Conservation (phyloP, 2,329 filamentous ascomycete species). For the Knoxdaviesia proteae region DNA sequence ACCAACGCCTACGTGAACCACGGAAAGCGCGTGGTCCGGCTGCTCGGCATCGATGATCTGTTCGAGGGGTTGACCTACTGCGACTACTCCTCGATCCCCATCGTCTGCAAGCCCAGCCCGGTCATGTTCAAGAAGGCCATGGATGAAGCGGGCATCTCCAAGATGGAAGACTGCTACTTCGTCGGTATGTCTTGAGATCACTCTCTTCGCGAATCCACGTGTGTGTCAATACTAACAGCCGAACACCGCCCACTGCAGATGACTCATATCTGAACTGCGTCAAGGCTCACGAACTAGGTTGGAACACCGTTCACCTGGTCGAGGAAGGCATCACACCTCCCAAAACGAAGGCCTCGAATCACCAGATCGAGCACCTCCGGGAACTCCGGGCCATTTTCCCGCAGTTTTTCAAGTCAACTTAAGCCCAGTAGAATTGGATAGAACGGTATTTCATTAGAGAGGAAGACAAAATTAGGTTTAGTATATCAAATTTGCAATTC, state of each 20-base stretch:
- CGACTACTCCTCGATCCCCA: conserved; percentile 53
- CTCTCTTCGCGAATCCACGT: neutral
- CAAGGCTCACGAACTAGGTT: conserved; percentile 59
- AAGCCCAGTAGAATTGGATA: too few relatives aligned
- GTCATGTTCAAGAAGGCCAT: conserved; percentile 82
- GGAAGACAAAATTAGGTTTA: too few relatives aligned
- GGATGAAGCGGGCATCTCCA: conserved; percentile 53
- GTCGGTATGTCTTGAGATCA: conserved; percentile 48
- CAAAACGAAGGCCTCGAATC: conserved; percentile 41
- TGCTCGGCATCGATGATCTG: conserved; percentile 66
- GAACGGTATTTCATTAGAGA: too few relatives aligned
- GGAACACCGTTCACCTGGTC: conserved; percentile 70
- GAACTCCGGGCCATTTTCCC: conserved; percentile 63
- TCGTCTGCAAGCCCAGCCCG: conserved; percentile 72
- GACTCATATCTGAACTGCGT: conserved; percentile 72
- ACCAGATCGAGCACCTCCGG: conserved; percentile 54
- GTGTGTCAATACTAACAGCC: too few relatives aligned
- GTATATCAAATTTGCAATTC: too few relatives aligned
- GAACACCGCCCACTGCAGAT: conserved; percentile 28
- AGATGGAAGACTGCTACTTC: conserved; percentile 63
- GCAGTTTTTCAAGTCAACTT: conserved; percentile 53
- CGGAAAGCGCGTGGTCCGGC: conserved; percentile 56
- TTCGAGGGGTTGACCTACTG: conserved; percentile 95
- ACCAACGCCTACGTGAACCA: conserved; percentile 93
- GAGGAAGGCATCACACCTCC: conserved; percentile 53